phyloP scores from a whole-genome alignment of 495 filamentous ascomycete species.

The Trichoderma gamsii region DNA sequence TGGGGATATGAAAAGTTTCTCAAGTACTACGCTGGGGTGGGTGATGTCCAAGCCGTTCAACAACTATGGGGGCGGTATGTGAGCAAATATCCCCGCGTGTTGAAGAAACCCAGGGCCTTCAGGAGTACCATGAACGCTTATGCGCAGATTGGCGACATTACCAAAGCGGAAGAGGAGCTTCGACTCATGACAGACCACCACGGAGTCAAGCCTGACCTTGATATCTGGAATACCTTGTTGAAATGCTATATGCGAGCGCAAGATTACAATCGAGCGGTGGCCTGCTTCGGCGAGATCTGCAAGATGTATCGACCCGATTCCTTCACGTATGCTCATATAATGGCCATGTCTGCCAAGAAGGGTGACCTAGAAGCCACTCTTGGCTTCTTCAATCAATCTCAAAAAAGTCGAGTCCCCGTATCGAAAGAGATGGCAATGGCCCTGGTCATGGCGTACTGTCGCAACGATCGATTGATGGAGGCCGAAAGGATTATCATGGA shows the following conservation, averaged over 20 bases:
- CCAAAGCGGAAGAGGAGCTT: slow-evolving; percentile 57
- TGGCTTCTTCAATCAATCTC: slow-evolving; percentile 54
- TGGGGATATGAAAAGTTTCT: slow-evolving; percentile 45
- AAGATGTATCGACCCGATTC: slow-evolving; percentile 43
- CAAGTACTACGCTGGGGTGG: slow-evolving; percentile 46
- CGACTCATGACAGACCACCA: slow-evolving; percentile 35
- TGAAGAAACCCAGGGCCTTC: slow-evolving; percentile 29
- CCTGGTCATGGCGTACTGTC: slow-evolving; percentile 65
- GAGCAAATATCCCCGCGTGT: slow-evolving; percentile 28
- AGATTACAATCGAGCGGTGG: slow-evolving; percentile 58
- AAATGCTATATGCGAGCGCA: slow-evolving; percentile 59
- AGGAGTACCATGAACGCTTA: slow-evolving; percentile 57
- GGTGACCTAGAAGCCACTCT: slow-evolving; percentile 68
- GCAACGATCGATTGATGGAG: slow-evolving; percentile 48
- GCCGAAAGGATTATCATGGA: slow-evolving; percentile 54
- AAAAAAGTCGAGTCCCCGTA: slow-evolving; percentile 33
- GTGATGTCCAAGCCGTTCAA: slow-evolving; percentile 45
- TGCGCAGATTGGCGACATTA: slow-evolving; percentile 55
- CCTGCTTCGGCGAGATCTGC: slow-evolving; percentile 53
- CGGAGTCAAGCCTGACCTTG: slow-evolving; percentile 45
- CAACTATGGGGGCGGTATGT: slow-evolving; percentile 52
- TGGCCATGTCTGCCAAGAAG: slow-evolving; percentile 61
- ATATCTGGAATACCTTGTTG: slow-evolving; percentile 72
- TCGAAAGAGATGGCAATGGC: slow-evolving; percentile 32
- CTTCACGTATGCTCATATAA: slow-evolving; percentile 63